A percentile compares a stretch with the other conserved stretches of the same genome.
phyloP scores from a whole-genome alignment of 208 protist species.

The Crithidia bombi region DNA sequence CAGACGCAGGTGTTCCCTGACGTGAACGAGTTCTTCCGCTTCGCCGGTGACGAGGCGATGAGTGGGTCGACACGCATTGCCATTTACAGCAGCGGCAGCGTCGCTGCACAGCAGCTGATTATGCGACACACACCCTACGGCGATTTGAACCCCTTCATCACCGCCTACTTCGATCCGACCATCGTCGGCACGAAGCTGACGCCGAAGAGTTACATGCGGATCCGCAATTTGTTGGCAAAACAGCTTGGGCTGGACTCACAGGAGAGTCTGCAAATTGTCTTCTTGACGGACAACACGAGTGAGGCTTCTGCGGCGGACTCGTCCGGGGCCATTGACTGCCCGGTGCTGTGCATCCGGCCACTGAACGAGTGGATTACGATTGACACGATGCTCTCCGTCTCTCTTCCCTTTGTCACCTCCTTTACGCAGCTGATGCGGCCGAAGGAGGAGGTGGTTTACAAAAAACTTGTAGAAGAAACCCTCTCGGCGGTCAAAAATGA shows the following conservation, averaged over 20 bases:
- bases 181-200: slow-evolving; percentile 71
- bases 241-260: slow-evolving; percentile 17
- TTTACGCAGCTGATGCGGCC: slow-evolving; percentile 52
- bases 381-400: slow-evolving; percentile 49
- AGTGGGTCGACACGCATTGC: slow-evolving; percentile 40
- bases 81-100: slow-evolving; percentile 82
- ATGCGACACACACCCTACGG: slow-evolving; percentile 69
- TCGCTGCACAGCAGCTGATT: slow-evolving; percentile 75
- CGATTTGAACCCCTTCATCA: slow-evolving; percentile 69
- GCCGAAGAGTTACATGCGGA: slow-evolving; percentile 66
- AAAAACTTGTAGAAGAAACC: slow-evolving; percentile 12
- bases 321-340: slow-evolving; percentile 46
- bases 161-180: slow-evolving; percentile 82
- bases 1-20: slow-evolving; percentile 50
- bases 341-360: slow-evolving; percentile 55
- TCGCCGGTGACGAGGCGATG: neutral
- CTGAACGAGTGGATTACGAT: slow-evolving; percentile 51
- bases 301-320: slow-evolving; percentile 59
- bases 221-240: slow-evolving; percentile 40
- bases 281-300: slow-evolving; percentile 60
- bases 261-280: slow-evolving; percentile 52
- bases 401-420: slow-evolving; percentile 41
- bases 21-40: slow-evolving; percentile 40
- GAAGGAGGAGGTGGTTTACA: slow-evolving; percentile 35
- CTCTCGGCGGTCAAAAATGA: slow-evolving; percentile 2